Evolutionary conservation across 805 yeast genomes (phyloP), one percentile per base, ranked within the genome.

Genomic region (Teunomyces aglyptinius): DNA sequence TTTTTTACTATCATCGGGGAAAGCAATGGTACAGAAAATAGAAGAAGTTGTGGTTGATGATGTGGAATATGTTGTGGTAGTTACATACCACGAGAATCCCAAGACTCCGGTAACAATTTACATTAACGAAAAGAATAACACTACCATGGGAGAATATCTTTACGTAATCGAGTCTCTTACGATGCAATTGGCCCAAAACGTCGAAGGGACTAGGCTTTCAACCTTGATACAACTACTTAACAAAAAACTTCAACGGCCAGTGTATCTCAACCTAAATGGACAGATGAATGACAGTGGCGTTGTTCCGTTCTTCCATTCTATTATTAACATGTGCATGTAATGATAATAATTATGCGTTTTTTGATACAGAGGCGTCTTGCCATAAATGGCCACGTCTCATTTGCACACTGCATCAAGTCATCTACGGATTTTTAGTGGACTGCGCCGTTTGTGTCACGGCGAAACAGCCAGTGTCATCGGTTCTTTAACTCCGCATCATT

Each of bases 231-330:
- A 54, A 27, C 49, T 67, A 19, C 44, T 68, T 15, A 55, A 49
- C 36, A 59, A 56, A 47, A 64, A 60, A 43, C 50, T 50, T 32
- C 41, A 49, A 10, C 49, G 59, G 29, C 73, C 73, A 3, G 51
- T 64, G 22, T 68, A 67, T 42, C 61, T 67, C 44, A 59, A 61
- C 46, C 46, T 67, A 20, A 66, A 61, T 43, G 71, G 71, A 15
- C 20, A 7, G 18, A 19, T 43, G 18, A 31, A 26, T 13, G 50
- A 48, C 22, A 20, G 31, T 22, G 34, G 35, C 22, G 46, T 47
- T 19, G 51, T 45, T 15, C 33, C 40, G 19, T 33, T 47, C 26
- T 50, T 47, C 35, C 29, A 34, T 19, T 22, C 36, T 26, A 36
- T 36, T 19, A 22, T 22, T 22, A 7, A 20, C 24, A 12, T 20